phyloP scores from a whole-genome alignment of 2,329 filamentous ascomycete species.

The Venturia oleaginea region DNA sequence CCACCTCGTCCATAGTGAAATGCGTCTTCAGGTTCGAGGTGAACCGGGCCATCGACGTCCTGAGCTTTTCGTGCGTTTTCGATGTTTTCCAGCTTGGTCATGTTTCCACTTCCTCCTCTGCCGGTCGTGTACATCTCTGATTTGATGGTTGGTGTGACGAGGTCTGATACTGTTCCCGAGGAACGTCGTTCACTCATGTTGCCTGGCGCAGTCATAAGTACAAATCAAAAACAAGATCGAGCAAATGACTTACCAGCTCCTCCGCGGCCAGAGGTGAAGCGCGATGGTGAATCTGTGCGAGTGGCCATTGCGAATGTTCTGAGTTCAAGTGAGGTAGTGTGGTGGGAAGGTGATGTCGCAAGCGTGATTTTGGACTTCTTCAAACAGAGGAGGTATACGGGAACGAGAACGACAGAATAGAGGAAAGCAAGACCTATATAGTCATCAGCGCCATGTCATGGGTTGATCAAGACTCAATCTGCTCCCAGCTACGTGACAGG shows the following conservation, averaged over 20 bases:
- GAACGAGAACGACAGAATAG: neutral
- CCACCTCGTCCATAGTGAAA: slow-evolving; percentile 66
- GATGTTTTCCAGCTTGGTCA: slow-evolving; percentile 65
- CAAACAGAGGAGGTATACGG: neutral
- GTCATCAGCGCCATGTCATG: neutral
- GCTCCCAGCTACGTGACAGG: neutral
- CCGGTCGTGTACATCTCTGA: slow-evolving; percentile 79
- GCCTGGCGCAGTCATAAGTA: slow-evolving; percentile 21
- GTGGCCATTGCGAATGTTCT: neutral
- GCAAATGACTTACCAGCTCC: slow-evolving; percentile 51
- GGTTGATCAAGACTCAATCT: neutral
- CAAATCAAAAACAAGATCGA: neutral
- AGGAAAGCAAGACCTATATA: neutral
- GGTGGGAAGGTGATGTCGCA: neutral
- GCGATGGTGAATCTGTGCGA: neutral
- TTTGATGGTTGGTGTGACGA: slow-evolving; percentile 78
- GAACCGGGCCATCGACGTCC: slow-evolving; percentile 57
- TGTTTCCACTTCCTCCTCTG: slow-evolving; percentile 80
- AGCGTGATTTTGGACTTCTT: neutral
- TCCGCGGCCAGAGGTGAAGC: slow-evolving; percentile 53
- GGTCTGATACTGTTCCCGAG: slow-evolving; percentile 43
- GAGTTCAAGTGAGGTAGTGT: neutral
- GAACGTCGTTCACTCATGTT: slow-evolving; percentile 36
- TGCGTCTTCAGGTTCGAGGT: slow-evolving; percentile 46
- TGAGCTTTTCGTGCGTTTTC: slow-evolving; percentile 67